phyloP scores from a whole-genome alignment of 1,284 basidiomycete species.

The Apiotrichum sp. region DNA sequence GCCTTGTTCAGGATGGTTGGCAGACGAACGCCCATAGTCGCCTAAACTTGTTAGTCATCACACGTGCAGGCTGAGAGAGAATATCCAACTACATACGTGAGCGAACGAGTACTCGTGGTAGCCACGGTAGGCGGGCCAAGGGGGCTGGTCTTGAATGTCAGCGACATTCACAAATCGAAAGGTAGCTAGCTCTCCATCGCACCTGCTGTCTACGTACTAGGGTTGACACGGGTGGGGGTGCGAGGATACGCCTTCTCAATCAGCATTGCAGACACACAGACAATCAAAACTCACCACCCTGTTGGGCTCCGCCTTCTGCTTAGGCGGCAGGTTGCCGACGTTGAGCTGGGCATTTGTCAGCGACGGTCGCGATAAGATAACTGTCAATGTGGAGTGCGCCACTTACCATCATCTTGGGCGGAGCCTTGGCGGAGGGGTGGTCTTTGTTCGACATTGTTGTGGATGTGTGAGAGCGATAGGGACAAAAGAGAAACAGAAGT shows the following conservation, averaged over 20 bases:
- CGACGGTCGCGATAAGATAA: neutral
- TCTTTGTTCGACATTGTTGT: constrained; percentile 20
- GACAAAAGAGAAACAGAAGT: neutral
- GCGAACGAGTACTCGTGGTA: constrained; percentile 96
- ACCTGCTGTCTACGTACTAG: constrained; percentile 23
- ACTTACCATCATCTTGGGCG: constrained; percentile 35
- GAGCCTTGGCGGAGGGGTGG: constrained; percentile 36
- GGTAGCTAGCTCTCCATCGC: no score
- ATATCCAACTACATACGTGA: constrained; percentile 49
- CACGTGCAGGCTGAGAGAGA: no score
- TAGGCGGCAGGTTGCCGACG: constrained; percentile 45
- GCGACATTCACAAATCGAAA: neutral
- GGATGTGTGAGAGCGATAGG: neutral
- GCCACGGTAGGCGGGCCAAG: constrained; percentile 90
- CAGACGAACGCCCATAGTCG: constrained; percentile 86
- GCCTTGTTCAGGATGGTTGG: constrained; percentile 95
- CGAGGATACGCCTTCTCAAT: constrained; percentile 31
- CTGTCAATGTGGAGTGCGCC: neutral
- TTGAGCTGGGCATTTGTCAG: constrained; percentile 34
- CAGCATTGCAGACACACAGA: constrained; percentile 20
- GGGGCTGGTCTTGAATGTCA: constrained; percentile 65
- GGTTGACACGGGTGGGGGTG: constrained; percentile 50
- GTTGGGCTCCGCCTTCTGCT: constrained; percentile 40
- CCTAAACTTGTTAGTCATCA: constrained; percentile 38
- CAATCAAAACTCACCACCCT: neutral